Evolutionary conservation across 2,329 filamentous ascomycete species (phyloP).

Genomic region (Penicillium nordicum): DNA sequence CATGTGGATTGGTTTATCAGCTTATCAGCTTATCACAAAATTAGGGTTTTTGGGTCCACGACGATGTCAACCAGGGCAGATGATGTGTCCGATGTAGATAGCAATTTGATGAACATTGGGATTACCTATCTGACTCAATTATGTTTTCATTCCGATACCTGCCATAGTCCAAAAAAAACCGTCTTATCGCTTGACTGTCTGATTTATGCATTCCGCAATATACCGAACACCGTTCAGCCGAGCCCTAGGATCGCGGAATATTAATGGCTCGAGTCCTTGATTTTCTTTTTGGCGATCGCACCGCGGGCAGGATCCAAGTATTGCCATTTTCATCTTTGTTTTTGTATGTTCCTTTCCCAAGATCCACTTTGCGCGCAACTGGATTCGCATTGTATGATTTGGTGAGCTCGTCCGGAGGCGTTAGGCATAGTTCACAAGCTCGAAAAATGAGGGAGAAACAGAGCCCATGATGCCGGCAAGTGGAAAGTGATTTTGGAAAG

Average conservation of each 20-base stretch:
- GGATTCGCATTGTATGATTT: neutral
- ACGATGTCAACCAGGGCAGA: too few relatives aligned
- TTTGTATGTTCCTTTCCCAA: neutral
- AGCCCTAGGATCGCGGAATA: neutral
- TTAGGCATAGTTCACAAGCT: neutral
- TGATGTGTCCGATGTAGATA: too few relatives aligned
- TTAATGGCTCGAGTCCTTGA: neutral
- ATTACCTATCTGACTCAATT: neutral
- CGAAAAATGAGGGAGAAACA: neutral
- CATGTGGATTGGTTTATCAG: constrained; percentile 3
- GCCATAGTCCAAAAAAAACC: neutral
- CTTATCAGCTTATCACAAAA: neutral
- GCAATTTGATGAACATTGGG: neutral
- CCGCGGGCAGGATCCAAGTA: neutral
- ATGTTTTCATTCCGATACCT: neutral
- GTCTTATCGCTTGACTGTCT: neutral
- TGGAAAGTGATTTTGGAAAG: neutral
- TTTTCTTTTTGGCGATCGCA: neutral
- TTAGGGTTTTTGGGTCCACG: too few relatives aligned
- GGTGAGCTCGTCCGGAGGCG: neutral
- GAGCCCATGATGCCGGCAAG: neutral
- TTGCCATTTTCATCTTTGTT: neutral
- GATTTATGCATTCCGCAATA: neutral
- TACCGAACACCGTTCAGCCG: neutral
- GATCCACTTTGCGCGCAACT: neutral